Base-by-base conservation (phyloP, 805 yeast genomes). In the Candida mattraensis region DNA sequence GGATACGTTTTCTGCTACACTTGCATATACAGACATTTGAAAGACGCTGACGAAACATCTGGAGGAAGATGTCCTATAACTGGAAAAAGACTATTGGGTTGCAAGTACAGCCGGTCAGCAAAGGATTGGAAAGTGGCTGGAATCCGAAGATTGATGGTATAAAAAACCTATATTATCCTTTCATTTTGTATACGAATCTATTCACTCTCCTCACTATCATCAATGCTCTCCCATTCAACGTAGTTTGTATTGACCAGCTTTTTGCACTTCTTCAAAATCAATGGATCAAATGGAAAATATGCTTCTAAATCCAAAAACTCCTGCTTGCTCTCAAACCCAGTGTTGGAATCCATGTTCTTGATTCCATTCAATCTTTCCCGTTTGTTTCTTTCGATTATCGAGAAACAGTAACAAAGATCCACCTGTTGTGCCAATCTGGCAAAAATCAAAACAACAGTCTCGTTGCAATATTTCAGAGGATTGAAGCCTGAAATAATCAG, bases 281-380 rank as follows among this genome's bases (percentile, higher is more conserved):
- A 62, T 1, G 99, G 99, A 66, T 91, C 98, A 58, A 86, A 91
- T 9, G 99, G 99, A 62, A 91, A 91, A 58, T 87, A 91, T n/a
- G 93, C 88, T 58, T 89, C 96, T 34, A 91, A 68, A 52, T 87
- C 95, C 47, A 85, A 72, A 53, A 86, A 87, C 54, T 88, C 96
- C 54, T 85, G 89, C 52, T 80, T 80, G 34, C 60, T 55, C 42
- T 54, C 61, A 35, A 56, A 55, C 31, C 30, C 31, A 21, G 50
- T 42, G 2, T 37, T 34, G 15, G 39, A 12, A 10, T 35, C 23
- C 34, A 40, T 16, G 33, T 36, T 39, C 39, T 60, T 65, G 16
- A 67, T 64, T 32, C 69, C 73, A 24, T 70, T 56, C 65, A 78
- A 67, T 56, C 82, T 66, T 49, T 79, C 87, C 29, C 87, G 71